A percentile compares a stretch with the other conserved stretches of the same genome.
phyloP scores from a whole-genome alignment of 305 asterid species.

The Solanum hybrid region DNA sequence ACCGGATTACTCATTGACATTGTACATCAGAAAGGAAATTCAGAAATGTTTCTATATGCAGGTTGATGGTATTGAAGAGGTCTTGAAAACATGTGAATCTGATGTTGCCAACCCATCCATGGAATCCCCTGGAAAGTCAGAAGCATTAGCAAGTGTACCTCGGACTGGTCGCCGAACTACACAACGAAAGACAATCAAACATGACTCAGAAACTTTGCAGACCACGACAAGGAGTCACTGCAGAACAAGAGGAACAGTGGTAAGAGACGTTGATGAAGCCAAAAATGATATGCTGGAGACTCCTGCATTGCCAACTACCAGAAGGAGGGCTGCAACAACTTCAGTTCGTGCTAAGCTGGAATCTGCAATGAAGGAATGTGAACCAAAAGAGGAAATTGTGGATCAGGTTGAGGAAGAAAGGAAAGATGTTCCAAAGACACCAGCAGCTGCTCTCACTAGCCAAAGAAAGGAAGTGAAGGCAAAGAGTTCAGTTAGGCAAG shows the following conservation, averaged over 20 bases:
- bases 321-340: constrained; percentile 29
- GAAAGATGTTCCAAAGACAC: constrained; percentile 32
- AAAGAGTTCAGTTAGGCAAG: constrained; percentile 24
- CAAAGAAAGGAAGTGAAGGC: constrained; percentile 33
- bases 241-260: constrained; percentile 29
- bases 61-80: constrained; percentile 77
- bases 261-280: constrained; percentile 11
- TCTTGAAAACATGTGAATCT: constrained; percentile 27
- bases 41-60: constrained; percentile 5
- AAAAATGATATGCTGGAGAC: constrained; percentile 13
- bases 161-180: constrained; percentile 44
- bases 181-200: constrained; percentile 27
- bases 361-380: constrained; percentile 33
- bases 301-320: constrained; percentile 25
- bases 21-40: neutral
- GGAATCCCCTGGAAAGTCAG: constrained; percentile 44
- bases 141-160: constrained; percentile 37
- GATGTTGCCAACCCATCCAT: constrained; percentile 34
- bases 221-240: constrained; percentile 33
- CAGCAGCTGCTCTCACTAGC: constrained; percentile 28
- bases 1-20: neutral
- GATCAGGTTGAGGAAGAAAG: constrained; percentile 11
- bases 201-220: constrained; percentile 26
- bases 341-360: constrained; percentile 42
- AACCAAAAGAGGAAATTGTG: constrained; percentile 11